Evolutionary conservation across 2,329 filamentous ascomycete genomes (phyloP).

Genomic region (Aureobasidium subglaciale): DNA sequence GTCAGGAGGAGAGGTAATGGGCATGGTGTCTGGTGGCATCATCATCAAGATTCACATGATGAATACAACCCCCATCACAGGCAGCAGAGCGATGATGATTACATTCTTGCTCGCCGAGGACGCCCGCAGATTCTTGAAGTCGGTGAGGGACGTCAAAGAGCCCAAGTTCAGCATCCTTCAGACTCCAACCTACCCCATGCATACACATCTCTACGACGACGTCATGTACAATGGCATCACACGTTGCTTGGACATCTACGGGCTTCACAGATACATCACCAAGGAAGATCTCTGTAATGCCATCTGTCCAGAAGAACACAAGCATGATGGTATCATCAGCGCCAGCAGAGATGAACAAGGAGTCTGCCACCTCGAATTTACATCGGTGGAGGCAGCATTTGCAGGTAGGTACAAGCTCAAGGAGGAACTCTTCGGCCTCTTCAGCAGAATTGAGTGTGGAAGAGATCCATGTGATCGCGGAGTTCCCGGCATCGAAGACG

Average conservation of each 20-base stretch:
- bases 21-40: not conserved
- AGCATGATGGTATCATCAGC: not conserved
- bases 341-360: not conserved
- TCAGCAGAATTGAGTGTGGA: not conserved
- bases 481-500: not conserved
- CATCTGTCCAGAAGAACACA: not conserved
- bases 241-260: slow-evolving; percentile 1
- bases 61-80: not conserved
- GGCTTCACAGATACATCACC: not conserved
- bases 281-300: not conserved
- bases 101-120: not conserved
- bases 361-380: not conserved
- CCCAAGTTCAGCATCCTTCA: not conserved
- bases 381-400: not conserved
- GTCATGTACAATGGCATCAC: not conserved
- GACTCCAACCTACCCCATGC: not conserved
- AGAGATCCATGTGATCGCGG: not conserved
- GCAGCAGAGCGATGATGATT: not conserved
- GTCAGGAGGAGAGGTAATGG: not conserved
- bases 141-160: not conserved
- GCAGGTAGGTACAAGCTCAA: not conserved
- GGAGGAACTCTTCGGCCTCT: not conserved
- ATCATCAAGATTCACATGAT: not conserved
- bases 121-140: not conserved
- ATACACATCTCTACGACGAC: not conserved